Conservation (phyloP, 2,329 filamentous ascomycete genomes). For the Nannizzia gypsea region DNA sequence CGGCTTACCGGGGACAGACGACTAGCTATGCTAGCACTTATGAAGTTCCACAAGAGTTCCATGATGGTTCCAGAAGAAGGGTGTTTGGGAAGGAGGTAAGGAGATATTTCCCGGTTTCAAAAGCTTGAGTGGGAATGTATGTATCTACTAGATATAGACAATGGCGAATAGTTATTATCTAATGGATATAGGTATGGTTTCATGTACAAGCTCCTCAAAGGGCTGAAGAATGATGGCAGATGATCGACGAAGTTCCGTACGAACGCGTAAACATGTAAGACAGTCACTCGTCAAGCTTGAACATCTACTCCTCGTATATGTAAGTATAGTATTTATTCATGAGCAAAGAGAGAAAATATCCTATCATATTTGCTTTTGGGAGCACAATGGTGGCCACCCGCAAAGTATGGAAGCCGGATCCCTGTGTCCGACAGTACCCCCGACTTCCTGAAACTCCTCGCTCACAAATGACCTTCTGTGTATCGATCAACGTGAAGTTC, state of each 20-base stretch:
- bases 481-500: background rate
- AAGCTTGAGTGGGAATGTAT: background rate
- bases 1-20: background rate
- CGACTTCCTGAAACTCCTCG: background rate
- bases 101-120: conserved; percentile 1
- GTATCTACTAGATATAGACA: background rate
- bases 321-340: background rate
- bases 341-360: background rate
- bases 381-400: background rate
- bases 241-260: background rate
- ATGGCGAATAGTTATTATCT: background rate
- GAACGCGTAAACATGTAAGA: background rate
- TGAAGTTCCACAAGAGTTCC: background rate
- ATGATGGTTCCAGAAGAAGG: background rate
- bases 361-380: conserved; percentile 1
- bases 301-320: background rate
- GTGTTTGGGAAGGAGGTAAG: background rate
- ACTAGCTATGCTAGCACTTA: background rate
- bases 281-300: background rate
- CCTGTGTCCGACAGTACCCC: background rate
- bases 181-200: background rate
- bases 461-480: background rate
- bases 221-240: background rate
- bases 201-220: background rate
- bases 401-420: background rate